Evolutionary conservation across 805 yeast species (phyloP), one percentile per base, ranked within the genome.

Genomic region (Candida michaelii): DNA sequence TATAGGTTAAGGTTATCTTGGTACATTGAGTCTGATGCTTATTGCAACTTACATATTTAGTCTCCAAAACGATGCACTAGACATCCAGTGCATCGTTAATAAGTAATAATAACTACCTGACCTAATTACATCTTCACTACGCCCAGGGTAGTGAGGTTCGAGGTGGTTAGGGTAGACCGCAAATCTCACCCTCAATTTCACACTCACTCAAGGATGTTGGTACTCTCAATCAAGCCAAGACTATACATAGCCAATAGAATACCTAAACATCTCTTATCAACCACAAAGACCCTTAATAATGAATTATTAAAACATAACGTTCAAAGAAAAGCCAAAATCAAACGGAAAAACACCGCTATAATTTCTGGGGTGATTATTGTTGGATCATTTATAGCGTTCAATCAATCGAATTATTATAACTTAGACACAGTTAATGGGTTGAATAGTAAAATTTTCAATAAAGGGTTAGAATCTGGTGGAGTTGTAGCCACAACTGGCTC

Each of bases 291-390:
- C 12, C 30, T 34, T 11, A 34, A 34, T 18, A 21, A 34, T 13
- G 37, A 34, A 8, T 13, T 34, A 15, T 15, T 34, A 8, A 34
- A 24, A 34, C 37, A 23, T 5, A n/a, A 21, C 4, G 29, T 14
- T 9, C 37, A 34, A 13, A 34, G 13, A 14, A 34, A 34, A 12
- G 37, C 37, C 14, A 24, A 24, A 14, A 34, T 34, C 29, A 34
- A 34, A 24, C 37, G 37, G 4, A 34, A 34, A n/a, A 34, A 34
- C 14, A 24, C 68, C 24, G 74, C 76, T 1, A 50, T 68, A 6
- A 61, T 69, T 2, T 64, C 71, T 11, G 74, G 75, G 11, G 48
- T 70, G 38, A 61, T 70, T 30, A 64, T 70, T n/a, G 67, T 70
- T 15, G 74, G 74, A 8, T 64, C 72, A 5, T 70, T 64, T 43